phyloP scores from a whole-genome alignment of 371 early-diverging fungal genomes.

The Mucor racemosus region DNA sequence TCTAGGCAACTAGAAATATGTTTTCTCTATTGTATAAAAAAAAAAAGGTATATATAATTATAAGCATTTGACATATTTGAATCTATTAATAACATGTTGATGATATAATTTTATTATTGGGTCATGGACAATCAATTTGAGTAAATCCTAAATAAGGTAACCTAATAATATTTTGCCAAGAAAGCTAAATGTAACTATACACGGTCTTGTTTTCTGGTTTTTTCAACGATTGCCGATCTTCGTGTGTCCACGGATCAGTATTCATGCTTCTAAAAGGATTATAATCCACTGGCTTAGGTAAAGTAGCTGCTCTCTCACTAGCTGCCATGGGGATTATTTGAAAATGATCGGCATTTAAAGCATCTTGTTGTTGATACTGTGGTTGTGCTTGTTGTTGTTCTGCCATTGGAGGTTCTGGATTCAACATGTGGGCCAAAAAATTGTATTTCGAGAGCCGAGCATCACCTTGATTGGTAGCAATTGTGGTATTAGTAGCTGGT shows the following conservation, averaged over 20 bases:
- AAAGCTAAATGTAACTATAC: background rate
- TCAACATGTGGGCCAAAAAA: slow-evolving; percentile 33
- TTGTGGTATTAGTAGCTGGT: background rate
- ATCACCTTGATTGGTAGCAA: slow-evolving; percentile 2
- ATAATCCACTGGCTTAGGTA: background rate
- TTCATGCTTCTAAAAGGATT: background rate
- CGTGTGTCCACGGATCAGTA: background rate
- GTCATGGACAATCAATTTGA: background rate
- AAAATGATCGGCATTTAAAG: background rate
- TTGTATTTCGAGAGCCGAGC: slow-evolving; percentile 33
- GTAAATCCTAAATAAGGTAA: background rate
- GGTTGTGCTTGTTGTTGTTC: background rate
- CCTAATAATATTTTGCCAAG: background rate
- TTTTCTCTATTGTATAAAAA: too few species aligned
- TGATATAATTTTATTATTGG: too few species aligned
- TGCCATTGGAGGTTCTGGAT: background rate
- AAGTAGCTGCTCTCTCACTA: background rate
- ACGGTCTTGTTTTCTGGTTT: background rate
- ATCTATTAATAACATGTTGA: too few species aligned
- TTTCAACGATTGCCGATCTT: background rate
- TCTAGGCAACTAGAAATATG: too few species aligned
- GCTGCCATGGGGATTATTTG: background rate
- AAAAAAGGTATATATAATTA: too few species aligned
- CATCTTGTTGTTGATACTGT: background rate
- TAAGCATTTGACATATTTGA: too few species aligned